phyloP scores from a whole-genome alignment of 2,329 filamentous ascomycete genomes.

The Simplicillium sp. region DNA sequence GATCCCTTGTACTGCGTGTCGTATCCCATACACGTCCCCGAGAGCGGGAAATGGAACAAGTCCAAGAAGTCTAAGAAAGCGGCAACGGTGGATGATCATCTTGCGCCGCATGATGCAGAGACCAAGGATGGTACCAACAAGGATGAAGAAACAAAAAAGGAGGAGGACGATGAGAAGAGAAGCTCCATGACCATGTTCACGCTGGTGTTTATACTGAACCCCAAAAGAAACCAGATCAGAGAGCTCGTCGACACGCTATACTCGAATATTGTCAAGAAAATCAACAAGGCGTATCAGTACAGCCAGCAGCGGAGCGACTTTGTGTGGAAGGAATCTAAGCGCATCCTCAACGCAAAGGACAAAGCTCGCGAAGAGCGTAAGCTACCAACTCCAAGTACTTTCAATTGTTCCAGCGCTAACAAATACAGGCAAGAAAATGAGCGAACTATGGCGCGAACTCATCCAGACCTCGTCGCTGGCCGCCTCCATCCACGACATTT shows the following conservation, averaged over 20 bases:
- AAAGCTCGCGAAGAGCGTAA: constrained; percentile 62
- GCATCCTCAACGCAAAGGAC: constrained; percentile 71
- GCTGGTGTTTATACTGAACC: constrained; percentile 83
- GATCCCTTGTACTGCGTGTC: constrained; percentile 74
- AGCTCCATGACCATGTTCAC: constrained; percentile 94
- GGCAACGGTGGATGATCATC: constrained; percentile 9
- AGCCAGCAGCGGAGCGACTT: constrained; percentile 86
- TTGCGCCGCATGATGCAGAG: constrained; percentile 11
- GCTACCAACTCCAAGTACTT: constrained; percentile 13
- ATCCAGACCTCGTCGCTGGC: constrained; percentile 68
- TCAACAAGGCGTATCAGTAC: constrained; percentile 86
- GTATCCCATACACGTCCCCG: constrained; percentile 72
- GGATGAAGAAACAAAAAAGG: constrained; percentile 23
- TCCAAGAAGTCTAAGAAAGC: constrained; percentile 30
- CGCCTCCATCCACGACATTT: constrained; percentile 72
- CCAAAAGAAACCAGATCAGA: constrained; percentile 68
- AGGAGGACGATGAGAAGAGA: constrained; percentile 50
- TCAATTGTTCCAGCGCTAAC: background rate
- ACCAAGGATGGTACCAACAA: constrained; percentile 10
- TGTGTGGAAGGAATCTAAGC: constrained; percentile 83
- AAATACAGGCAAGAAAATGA: constrained; percentile 46
- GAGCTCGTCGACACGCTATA: constrained; percentile 69
- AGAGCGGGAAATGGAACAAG: constrained; percentile 70
- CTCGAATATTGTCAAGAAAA: constrained; percentile 80
- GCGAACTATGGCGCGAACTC: constrained; percentile 60